Evolutionary conservation across 2,329 filamentous ascomycete species (phyloP), one percentile per base, ranked within the genome.

Genomic region (Colletotrichum tropicicola): DNA sequence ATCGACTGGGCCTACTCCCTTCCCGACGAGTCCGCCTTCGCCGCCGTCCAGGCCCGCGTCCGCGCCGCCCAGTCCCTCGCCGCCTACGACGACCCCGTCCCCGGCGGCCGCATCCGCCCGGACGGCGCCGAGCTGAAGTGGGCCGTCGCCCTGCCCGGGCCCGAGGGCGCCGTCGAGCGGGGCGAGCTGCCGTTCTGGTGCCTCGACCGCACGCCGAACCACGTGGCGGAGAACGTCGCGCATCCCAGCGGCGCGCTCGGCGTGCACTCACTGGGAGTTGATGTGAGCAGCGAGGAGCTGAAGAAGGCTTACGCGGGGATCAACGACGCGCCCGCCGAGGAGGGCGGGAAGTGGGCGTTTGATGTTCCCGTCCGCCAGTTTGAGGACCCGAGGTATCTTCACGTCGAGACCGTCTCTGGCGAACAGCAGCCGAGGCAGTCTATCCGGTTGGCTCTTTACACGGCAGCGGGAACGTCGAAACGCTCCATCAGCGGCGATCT

Each of bases 161-260:
- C 68, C 7, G 51, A 39, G 21, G 37, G 28, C 9, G 30, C 32
- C 1, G 68, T 79, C 1, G 74, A 77, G 8, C 77, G 84, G 0
- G 87, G 89, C 0, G 76, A 77, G 13, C 71, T 89, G 10, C 90
- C 89, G 0, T 92, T 92, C 69, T 92, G 85, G 81, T 90, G 87
- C 70, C 81, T 91, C 48, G 90, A 92, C 72, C 75, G 86, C 12
- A 91, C 89, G 2, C 76, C 82, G 6, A 70, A 79, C 3, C 68
- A 72, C 2, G 70, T 75, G 0, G 69, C 62, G 4, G 76, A 73
- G 13, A 77, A 73, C 39, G 78, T 78, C 4, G 74, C 70, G 12
- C 89, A 91, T 75, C 77, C 84, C 0, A 85, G 78, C 6, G 82
- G 82, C 0, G 85, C 80, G 0, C 69, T 80, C 13, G 88, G 89